Conservation (phyloP, 1,139 yeast genomes). For the Geotrichum bryndzae region DNA sequence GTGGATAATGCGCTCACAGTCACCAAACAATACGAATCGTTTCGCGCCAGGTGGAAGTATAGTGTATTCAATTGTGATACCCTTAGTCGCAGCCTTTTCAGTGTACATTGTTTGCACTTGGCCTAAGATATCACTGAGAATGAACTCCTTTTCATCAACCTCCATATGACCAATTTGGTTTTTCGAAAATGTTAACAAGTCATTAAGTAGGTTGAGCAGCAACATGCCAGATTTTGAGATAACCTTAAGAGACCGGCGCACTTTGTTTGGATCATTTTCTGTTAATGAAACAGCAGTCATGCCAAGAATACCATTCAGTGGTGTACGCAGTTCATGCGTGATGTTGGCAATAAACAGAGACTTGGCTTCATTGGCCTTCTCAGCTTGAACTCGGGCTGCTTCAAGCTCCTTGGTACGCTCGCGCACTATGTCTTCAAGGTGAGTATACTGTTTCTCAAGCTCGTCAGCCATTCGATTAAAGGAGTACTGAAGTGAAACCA, state of each 20-base stretch:
- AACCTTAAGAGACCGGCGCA: conserved; percentile 63
- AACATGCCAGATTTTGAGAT: conserved; percentile 86
- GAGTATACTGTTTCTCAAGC: conserved; percentile 72
- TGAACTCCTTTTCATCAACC: conserved; percentile 71
- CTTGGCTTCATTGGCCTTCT: conserved; percentile 90
- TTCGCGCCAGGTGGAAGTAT: too few relatives aligned
- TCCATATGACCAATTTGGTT: conserved; percentile 84
- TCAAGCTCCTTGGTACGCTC: conserved; percentile 84
- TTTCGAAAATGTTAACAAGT: conserved; percentile 79
- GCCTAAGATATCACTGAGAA: conserved; percentile 42
- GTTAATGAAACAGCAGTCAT: conserved; percentile 93
- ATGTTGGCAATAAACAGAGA: conserved; percentile 92
- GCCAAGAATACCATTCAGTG: conserved; percentile 90
- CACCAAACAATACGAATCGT: conserved; percentile 57
- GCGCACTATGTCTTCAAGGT: conserved; percentile 83
- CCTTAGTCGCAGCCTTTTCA: conserved; percentile 43
- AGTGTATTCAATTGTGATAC: too few relatives aligned
- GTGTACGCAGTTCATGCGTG: conserved; percentile 91
- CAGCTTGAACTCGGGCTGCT: conserved; percentile 83
- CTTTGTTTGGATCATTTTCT: conserved; percentile 60
- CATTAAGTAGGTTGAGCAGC: conserved; percentile 78
- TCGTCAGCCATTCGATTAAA: conserved; percentile 90
- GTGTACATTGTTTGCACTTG: conserved; percentile 26
- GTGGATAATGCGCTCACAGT: conserved; percentile 79
- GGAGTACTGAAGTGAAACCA: conserved; percentile 80